Percentiles rank a stretch among this genome's conserved stretches.
Evolutionary conservation across 2,329 filamentous ascomycete genomes (phyloP).

Genomic region (Lithohypha guttulata): DNA sequence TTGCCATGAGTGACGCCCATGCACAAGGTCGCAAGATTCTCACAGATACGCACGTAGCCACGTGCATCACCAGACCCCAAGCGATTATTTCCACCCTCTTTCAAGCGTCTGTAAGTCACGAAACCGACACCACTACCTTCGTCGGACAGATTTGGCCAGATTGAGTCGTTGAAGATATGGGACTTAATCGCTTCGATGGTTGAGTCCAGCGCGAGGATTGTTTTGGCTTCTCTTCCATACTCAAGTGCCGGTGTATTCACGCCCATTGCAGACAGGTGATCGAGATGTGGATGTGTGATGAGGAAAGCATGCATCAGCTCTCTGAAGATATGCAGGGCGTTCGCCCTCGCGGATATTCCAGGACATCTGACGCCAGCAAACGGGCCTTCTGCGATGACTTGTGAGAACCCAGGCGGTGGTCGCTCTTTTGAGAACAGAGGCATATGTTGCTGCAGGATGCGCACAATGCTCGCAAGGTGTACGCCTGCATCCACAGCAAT

Average conservation of each 20-base stretch:
- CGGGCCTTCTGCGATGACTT: conserved; percentile 47
- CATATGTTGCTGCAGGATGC: conserved; percentile 56
- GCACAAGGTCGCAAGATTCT: conserved; percentile 78
- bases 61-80: conserved; percentile 68
- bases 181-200: conserved; percentile 88
- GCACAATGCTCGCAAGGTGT: conserved; percentile 74
- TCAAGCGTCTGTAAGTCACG: conserved; percentile 77
- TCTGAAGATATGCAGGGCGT: conserved; percentile 69
- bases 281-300: conserved; percentile 93
- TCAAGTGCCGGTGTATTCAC: conserved; percentile 85
- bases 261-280: conserved; percentile 83
- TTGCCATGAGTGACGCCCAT: conserved; percentile 83
- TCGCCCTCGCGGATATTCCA: conserved; percentile 55
- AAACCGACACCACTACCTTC: conserved; percentile 91
- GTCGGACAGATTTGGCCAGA: conserved; percentile 95
- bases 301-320: conserved; percentile 77
- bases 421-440: conserved; percentile 22
- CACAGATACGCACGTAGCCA: conserved; percentile 80
- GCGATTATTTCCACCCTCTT: conserved; percentile 77
- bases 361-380: conserved; percentile 71
- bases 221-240: conserved; percentile 66
- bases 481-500: conserved; percentile 91
- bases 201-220: conserved; percentile 70
- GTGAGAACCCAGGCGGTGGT: conserved; percentile 21
- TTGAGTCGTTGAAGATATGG: conserved; percentile 95